Evolutionary conservation across 192 early-diverging fungal species (phyloP), one percentile per base, ranked within the genome.

Genomic region (Thamnidium elegans): DNA sequence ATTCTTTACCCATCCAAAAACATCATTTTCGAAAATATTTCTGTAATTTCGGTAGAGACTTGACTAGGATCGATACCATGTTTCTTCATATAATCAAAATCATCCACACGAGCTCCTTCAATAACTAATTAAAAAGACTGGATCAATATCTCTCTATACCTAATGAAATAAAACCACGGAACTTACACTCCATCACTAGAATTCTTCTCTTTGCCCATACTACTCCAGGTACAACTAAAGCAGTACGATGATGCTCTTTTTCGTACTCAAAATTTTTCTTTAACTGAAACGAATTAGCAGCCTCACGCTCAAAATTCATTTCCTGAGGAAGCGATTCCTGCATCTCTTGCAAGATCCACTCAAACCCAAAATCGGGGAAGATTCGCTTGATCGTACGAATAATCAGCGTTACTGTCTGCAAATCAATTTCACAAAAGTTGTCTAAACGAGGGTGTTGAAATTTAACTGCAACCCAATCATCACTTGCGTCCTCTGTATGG

Each of bases 321-420:
- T 98, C 95, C 52, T 81, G 80, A 11, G 95, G 95, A 50, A 98
- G 74, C 42, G 84, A 89, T 67, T 80, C 79, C 59, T 83, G 75
- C 89, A 98, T 88, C 72, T 98, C 94, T 7, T 92, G 84, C 19
- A 86, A 86, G 14, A 97, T 72, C 95, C 95, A 98, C 52, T 78
- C 85, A 58, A 98, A 93, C 51, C 92, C 86, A 68, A 98, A 96
- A n/a, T 94, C 90, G 0, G 91, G 90, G 53, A 98, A 96, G 6
- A 92, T 62, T 32, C 78, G 72, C 62, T 90, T 88, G 42, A 92
- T 75, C 46, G 81, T 64, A 17, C 74, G 69, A 9, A 93, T 80
- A 51, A 92, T 78, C 6, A 81, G 77, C 1, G 80, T 77, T 0
- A 89, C 85, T 0, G 91, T 88, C 9, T 88, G 77, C 73, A 94